Percentiles rank a stretch among this genome's conserved stretches.
These are phyloP conservation scores for Graphilbum fragrans DNA, from an alignment of 2,329 filamentous ascomycete genomes.

Conservation along the genomic window DNA sequence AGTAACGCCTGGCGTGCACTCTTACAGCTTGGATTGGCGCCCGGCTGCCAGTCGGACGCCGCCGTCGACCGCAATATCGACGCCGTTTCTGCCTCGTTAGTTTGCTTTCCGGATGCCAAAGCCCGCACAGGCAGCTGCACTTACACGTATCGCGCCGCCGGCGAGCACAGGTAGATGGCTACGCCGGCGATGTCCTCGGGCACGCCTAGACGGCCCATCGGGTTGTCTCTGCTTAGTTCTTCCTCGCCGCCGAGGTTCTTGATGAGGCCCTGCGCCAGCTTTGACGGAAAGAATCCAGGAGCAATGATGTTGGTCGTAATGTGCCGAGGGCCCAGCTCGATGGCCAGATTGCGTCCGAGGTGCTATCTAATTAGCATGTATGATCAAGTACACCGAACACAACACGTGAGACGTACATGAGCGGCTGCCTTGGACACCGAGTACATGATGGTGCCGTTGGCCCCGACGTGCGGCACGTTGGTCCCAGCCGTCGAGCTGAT, in stretches of 20 bases:
- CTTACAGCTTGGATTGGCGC: too few relatives aligned
- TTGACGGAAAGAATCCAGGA: slow-evolving; percentile 55
- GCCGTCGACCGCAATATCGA: too few relatives aligned
- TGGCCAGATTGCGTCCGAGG: slow-evolving; percentile 47
- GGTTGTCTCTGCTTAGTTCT: slow-evolving; percentile 34
- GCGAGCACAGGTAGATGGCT: slow-evolving; percentile 43
- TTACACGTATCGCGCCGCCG: too few relatives aligned
- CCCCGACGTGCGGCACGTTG: slow-evolving; percentile 45
- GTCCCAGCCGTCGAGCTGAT: slow-evolving; percentile 56
- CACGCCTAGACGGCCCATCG: slow-evolving; percentile 40
- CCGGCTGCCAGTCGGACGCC: too few relatives aligned
- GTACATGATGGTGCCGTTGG: slow-evolving; percentile 53
- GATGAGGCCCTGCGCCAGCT: slow-evolving; percentile 55
- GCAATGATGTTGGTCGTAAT: slow-evolving; percentile 55
- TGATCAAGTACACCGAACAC: too few relatives aligned
- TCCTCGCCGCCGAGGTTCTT: slow-evolving; percentile 45
- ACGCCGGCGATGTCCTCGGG: slow-evolving; percentile 49
- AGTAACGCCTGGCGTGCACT: too few relatives aligned
- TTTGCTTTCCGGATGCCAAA: too few relatives aligned
- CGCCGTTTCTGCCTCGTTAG: too few relatives aligned
- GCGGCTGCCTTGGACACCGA: slow-evolving; percentile 57
- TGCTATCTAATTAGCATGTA: too few relatives aligned
- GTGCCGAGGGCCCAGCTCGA: slow-evolving; percentile 53
- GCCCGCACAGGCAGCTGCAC: too few relatives aligned
- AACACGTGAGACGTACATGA: slow-evolving; percentile 15